Conservation (phyloP, 2,329 filamentous ascomycete species). For the Shiraia bambusicola region DNA sequence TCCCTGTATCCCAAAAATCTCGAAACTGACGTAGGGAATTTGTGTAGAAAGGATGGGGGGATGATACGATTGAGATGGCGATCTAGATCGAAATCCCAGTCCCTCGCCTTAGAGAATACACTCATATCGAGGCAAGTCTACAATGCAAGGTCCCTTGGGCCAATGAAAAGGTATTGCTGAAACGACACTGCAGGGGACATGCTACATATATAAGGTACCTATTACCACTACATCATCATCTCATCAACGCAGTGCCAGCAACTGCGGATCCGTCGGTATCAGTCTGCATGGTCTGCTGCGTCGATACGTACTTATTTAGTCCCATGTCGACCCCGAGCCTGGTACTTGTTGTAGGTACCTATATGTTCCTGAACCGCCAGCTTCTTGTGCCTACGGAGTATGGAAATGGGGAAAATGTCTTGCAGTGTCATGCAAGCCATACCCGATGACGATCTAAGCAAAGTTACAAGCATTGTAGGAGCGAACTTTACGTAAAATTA, state of each 20-base stretch:
- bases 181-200: too few species aligned
- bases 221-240: too few species aligned
- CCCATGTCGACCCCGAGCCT: too few species aligned
- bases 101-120: conserved; percentile 14
- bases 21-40: conserved; percentile 65
- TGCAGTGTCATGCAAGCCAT: conserved; percentile 1
- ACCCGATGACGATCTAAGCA: conserved; percentile 6
- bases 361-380: neutral
- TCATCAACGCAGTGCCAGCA: too few species aligned
- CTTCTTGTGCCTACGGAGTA: too few species aligned
- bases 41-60: conserved; percentile 64
- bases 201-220: too few species aligned
- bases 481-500: conserved; percentile 29
- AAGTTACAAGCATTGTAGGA: conserved; percentile 4
- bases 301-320: too few species aligned
- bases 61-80: conserved; percentile 70
- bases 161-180: too few species aligned
- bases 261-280: too few species aligned
- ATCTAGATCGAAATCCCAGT: conserved; percentile 71
- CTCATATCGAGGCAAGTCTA: conserved; percentile 10
- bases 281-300: too few species aligned
- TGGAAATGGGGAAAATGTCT: too few species aligned
- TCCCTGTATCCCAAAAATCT: conserved; percentile 61
- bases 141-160: neutral
- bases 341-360: neutral